phyloP scores from a whole-genome alignment of 176 grass and related monocot species.

The Carex parvula region DNA sequence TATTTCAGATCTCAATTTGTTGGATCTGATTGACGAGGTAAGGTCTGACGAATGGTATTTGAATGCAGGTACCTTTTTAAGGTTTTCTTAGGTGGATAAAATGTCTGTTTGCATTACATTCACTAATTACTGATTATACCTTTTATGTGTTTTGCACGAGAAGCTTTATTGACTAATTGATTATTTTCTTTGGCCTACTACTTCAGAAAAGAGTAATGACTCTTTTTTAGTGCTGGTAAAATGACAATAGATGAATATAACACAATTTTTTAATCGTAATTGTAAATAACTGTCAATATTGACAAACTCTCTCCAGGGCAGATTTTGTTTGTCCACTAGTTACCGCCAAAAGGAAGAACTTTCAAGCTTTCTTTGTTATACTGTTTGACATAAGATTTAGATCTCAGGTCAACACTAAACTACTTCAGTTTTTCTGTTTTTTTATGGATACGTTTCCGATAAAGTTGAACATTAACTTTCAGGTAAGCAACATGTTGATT shows the following conservation, averaged over 20 bases:
- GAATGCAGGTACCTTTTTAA: not conserved
- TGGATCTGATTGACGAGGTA: slow-evolving; percentile 1
- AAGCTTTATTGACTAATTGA: not conserved
- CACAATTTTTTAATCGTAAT: not conserved
- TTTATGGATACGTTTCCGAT: not conserved
- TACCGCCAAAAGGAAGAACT: not conserved
- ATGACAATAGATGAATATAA: not conserved
- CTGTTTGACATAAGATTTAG: slow-evolving; percentile 9
- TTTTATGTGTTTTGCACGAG: not conserved
- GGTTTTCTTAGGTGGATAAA: not conserved
- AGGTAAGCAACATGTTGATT: not conserved
- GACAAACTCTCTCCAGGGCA: not conserved
- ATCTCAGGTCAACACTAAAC: not conserved
- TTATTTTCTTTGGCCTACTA: not conserved
- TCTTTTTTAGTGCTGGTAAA: not conserved
- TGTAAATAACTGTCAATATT: not conserved
- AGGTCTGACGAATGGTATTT: not conserved
- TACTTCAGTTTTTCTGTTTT: not conserved
- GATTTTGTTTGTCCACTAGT: slow-evolving; percentile 4
- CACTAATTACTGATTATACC: not conserved
- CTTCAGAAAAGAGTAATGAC: not conserved
- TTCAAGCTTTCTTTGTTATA: not conserved
- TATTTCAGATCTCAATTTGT: slow-evolving; percentile 2
- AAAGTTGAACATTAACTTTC: not conserved
- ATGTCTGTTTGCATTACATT: not conserved